Evolutionary conservation across 371 early-diverging fungal species (phyloP).

Genomic region (Rhizopus sp.): DNA sequence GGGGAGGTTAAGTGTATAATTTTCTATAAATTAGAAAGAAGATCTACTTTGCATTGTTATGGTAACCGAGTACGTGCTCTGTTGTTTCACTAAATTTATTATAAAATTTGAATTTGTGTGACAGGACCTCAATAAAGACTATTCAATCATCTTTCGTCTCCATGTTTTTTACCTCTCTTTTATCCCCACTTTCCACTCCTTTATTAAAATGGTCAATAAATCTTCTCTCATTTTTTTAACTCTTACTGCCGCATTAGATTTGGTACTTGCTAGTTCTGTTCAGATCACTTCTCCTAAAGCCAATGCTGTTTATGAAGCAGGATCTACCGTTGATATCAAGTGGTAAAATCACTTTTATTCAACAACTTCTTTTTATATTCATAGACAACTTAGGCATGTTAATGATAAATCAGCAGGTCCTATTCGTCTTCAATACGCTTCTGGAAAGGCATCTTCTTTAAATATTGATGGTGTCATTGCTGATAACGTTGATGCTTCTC

Average conservation of each 20-base stretch:
- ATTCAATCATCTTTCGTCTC: not conserved
- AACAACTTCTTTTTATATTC: not conserved
- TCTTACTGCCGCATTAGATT: constrained; percentile 18
- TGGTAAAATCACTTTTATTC: constrained; percentile 28
- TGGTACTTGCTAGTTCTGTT: constrained; percentile 29
- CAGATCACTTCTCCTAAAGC: constrained; percentile 32
- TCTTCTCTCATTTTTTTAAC: constrained; percentile 17
- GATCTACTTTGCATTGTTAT: not conserved
- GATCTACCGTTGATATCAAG: constrained; percentile 41
- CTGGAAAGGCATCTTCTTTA: constrained; percentile 42
- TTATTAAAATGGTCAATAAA: constrained; percentile 13
- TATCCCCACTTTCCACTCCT: not conserved
- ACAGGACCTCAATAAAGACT: constrained; percentile 5
- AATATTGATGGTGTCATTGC: constrained; percentile 41
- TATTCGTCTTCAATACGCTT: constrained; percentile 42
- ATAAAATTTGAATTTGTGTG: constrained; percentile 5
- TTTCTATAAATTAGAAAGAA: not conserved
- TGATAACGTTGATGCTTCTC: constrained; percentile 25
- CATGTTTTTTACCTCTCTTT: constrained; percentile 3
- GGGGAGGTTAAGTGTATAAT: not conserved
- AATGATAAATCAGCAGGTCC: constrained; percentile 9
- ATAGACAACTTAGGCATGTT: constrained; percentile 15
- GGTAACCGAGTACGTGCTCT: constrained; percentile 2
- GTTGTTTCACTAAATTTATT: constrained; percentile 27
- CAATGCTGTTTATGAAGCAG: constrained; percentile 32